Base-by-base conservation (phyloP, 805 yeast genomes). In the Candida broadrunensis region DNA sequence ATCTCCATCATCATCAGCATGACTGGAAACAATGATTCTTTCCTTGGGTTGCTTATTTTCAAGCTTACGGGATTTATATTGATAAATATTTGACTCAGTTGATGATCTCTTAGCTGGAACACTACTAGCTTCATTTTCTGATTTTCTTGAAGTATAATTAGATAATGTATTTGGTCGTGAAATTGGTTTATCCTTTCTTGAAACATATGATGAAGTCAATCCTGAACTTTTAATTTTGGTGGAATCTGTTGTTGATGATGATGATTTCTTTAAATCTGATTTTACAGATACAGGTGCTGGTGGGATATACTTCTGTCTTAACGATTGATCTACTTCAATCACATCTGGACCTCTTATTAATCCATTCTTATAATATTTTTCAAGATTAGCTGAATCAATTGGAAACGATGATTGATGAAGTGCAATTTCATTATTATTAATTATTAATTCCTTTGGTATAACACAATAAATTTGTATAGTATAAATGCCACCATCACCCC, bases 381-480 rank as follows among this genome's bases (percentile, higher is more conserved):
- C 47, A 21, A 56, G 26, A 1, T 54, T 43, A 11, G 45, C 40
- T 7, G 47, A 39, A 14, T 48, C 48, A 7, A 46, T 34, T 12
- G 47, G 44, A 13, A 38, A 39, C 17, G 41, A 40, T 15, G 35
- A 26, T 33, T 46, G 53, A 21, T 50, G 47, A 16, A 52, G 23
- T 5, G 55, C 61, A 14, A 58, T 37, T 20, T 59, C 61, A 7
- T 30, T 33, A 8, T 39, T 26, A 15, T 48, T 26, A 13, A 45
- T 33, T 2, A 36, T 29, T 5, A 39, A 31, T 12, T 43, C 33
- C 25, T 45, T 44, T 12, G 51, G 46, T 15, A 26, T 47, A 26
- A 75, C 44, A 19, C 75, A 46, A 49, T 73, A 75, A 0, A 75
- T 62, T 36, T 65, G 73, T 6, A 73, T 54, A 2, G 68, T 50